A percentile compares a stretch with the other conserved stretches of the same genome.
Evolutionary conservation across 257 asterid species (phyloP).

Genomic region (Anisodus tanguticus): DNA sequence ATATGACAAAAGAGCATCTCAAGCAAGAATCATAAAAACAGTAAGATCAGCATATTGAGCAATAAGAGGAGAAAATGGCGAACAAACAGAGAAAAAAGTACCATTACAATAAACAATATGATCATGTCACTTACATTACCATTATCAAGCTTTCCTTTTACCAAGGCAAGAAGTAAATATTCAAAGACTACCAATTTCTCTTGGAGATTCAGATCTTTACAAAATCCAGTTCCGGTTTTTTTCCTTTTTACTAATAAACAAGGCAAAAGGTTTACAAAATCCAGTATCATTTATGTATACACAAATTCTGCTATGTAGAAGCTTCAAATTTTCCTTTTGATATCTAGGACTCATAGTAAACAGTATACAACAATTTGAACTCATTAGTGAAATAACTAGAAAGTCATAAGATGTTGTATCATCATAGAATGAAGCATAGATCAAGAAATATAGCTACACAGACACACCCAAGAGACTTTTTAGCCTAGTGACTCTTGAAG

Average conservation of each 20-base stretch:
- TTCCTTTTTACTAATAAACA: not conserved
- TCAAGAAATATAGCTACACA: not conserved
- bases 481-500: not conserved
- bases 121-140: not conserved
- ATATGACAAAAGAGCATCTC: no score
- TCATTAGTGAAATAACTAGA: not conserved
- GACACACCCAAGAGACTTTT: not conserved
- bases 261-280: not conserved
- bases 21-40: not conserved
- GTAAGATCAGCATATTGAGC: not conserved
- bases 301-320: not conserved
- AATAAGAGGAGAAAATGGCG: not conserved
- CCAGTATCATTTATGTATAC: not conserved
- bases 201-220: not conserved
- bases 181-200: not conserved
- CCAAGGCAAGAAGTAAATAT: not conserved
- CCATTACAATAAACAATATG: not conserved
- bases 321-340: not conserved
- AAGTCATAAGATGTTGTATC: not conserved
- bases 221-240: not conserved
- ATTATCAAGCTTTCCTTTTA: not conserved
- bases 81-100: not conserved
- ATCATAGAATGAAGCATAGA: not conserved
- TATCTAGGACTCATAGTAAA: not conserved
- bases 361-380: not conserved